phyloP scores from a whole-genome alignment of 2,329 filamentous ascomycete genomes.

The Cercospora berteroae region DNA sequence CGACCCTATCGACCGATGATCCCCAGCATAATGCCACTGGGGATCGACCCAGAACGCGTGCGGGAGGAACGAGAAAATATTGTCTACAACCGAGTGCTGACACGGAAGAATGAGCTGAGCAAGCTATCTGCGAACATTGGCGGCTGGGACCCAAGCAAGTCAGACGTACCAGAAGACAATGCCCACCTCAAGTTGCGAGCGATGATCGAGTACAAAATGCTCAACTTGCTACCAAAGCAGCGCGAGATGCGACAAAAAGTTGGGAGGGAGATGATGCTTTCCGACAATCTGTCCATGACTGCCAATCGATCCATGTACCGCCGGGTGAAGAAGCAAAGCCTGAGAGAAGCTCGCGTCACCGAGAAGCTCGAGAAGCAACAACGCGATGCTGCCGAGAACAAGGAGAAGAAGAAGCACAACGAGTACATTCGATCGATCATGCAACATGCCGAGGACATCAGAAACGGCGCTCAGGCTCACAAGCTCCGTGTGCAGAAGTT shows the following conservation, averaged over 20 bases:
- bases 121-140: constrained; percentile 80
- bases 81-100: constrained; percentile 84
- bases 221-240: constrained; percentile 85
- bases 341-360: constrained; percentile 92
- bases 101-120: constrained; percentile 80
- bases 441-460: constrained; percentile 76
- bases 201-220: constrained; percentile 91
- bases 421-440: constrained; percentile 88
- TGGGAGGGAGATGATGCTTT: constrained; percentile 87
- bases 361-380: constrained; percentile 99
- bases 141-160: constrained; percentile 74
- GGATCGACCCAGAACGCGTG: constrained; percentile 81
- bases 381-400: constrained; percentile 88
- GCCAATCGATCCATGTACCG: constrained; percentile 89
- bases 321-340: constrained; percentile 93
- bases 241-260: constrained; percentile 81
- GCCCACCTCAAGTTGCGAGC: constrained; percentile 83
- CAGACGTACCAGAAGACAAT: constrained; percentile 68
- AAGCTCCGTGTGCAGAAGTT: constrained; percentile 78
- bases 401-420: constrained; percentile 95
- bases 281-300: constrained; percentile 95
- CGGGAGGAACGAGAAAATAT: constrained; percentile 84
- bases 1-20: constrained; percentile 76
- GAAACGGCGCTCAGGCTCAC: constrained; percentile 64
- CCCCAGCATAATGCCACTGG: constrained; percentile 82